Evolutionary conservation across 2,329 filamentous ascomycete species (phyloP).

Genomic region (Cladosporium sp.): DNA sequence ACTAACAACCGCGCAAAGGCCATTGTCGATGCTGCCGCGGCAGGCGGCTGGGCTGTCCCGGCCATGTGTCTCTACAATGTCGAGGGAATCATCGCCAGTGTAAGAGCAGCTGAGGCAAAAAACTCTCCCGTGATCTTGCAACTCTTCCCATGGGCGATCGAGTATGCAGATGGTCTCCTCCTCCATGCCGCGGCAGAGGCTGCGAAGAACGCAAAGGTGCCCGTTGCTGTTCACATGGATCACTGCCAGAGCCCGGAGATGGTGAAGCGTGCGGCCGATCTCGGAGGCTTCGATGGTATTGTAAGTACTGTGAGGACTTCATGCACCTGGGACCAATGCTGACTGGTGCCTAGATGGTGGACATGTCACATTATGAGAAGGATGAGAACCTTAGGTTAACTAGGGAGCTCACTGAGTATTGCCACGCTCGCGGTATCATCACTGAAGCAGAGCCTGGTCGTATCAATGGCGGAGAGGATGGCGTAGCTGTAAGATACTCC

Average conservation of each 20-base stretch:
- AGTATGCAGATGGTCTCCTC: constrained; percentile 24
- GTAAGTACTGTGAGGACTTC: not conserved
- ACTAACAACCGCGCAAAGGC: constrained; percentile 13
- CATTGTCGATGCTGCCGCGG: constrained; percentile 13
- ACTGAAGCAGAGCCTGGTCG: constrained; percentile 32
- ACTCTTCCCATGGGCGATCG: constrained; percentile 29
- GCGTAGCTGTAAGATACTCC: constrained; percentile 17
- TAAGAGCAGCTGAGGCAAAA: constrained; percentile 27
- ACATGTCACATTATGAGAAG: constrained; percentile 33
- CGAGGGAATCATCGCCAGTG: constrained; percentile 25
- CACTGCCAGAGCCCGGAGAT: constrained; percentile 25
- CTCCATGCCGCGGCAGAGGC: constrained; percentile 24
- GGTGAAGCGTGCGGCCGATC: constrained; percentile 22
- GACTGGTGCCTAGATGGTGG: constrained; percentile 24
- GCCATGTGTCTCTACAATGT: constrained; percentile 19
- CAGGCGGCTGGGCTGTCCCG: constrained; percentile 11
- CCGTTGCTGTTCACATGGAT: constrained; percentile 29
- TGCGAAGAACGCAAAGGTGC: constrained; percentile 22
- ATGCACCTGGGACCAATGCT: not conserved
- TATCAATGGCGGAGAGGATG: constrained; percentile 33
- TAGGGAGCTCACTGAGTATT: constrained; percentile 26
- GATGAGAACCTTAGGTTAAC: constrained; percentile 29
- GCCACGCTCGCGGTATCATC: constrained; percentile 27
- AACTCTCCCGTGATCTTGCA: constrained; percentile 26
- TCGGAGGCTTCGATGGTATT: constrained; percentile 28